These are phyloP conservation scores for Priceomyces medius DNA, from an alignment of 805 yeast species.

Conservation along the genomic window DNA sequence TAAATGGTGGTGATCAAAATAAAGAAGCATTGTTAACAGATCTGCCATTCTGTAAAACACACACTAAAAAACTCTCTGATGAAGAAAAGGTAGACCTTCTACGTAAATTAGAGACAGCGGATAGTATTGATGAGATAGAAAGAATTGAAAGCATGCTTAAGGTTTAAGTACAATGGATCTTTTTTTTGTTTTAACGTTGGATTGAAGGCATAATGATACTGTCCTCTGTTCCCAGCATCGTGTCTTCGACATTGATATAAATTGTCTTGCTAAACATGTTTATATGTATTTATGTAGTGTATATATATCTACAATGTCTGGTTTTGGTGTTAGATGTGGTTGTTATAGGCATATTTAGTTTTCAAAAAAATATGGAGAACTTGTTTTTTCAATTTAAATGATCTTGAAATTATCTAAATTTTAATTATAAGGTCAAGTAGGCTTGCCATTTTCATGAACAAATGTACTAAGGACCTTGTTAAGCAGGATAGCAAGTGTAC, in stretches of 20 bases:
- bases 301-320: no score
- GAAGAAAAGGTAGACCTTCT: slow-evolving; percentile 54
- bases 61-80: slow-evolving; percentile 48
- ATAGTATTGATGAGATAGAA: slow-evolving; percentile 72
- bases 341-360: background rate
- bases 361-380: background rate
- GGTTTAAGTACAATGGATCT: slow-evolving; percentile 10
- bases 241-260: background rate
- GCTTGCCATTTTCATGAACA: background rate
- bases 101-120: slow-evolving; percentile 57
- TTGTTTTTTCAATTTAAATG: background rate
- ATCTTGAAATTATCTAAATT: background rate
- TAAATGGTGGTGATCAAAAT: slow-evolving; percentile 5
- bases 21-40: slow-evolving; percentile 3
- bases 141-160: slow-evolving; percentile 57
- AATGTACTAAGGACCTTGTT: background rate
- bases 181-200: no score
- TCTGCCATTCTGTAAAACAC: slow-evolving; percentile 2
- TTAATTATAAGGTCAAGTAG: background rate
- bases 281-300: background rate
- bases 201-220: background rate
- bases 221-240: background rate
- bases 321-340: background rate
- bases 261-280: background rate
- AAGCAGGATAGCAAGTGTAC: background rate